Conservation (phyloP, 257 asterid genomes). For the Penstemon eatonii region DNA sequence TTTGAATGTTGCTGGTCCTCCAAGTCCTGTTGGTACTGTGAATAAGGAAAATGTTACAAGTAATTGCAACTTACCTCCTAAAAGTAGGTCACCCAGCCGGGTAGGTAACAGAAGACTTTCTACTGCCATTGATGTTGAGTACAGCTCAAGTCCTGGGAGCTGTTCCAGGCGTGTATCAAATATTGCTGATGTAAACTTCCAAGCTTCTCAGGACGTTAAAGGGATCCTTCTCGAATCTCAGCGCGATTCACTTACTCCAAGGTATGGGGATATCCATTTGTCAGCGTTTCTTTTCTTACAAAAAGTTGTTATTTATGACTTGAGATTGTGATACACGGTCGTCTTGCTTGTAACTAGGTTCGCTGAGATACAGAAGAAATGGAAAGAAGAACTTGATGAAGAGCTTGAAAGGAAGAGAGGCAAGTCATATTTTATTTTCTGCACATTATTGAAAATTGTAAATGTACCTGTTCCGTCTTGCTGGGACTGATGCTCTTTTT, state of each 20-base stretch:
- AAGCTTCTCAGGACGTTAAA: conserved; percentile 59
- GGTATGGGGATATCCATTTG: conserved; percentile 42
- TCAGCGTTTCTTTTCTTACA: conserved; percentile 12
- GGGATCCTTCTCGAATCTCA: conserved; percentile 54
- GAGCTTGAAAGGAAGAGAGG: conserved; percentile 92
- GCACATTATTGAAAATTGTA: conserved; percentile 16
- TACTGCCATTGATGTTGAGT: conserved; percentile 60
- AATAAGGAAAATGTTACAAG: conserved; percentile 79
- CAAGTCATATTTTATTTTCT: conserved; percentile 38
- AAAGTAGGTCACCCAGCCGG: conserved; percentile 84
- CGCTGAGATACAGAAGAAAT: conserved; percentile 74
- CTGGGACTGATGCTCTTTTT: background rate
- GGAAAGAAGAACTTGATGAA: conserved; percentile 98
- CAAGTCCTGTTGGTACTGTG: conserved; percentile 54
- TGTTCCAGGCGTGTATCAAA: conserved; percentile 71
- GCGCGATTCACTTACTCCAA: conserved; percentile 67
- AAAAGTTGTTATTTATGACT: conserved; percentile 5
- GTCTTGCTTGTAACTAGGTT: conserved; percentile 45
- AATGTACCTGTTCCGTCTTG: conserved; percentile 5
- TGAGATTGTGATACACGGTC: conserved; percentile 23
- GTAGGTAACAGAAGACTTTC: conserved; percentile 71
- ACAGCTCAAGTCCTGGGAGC: conserved; percentile 64
- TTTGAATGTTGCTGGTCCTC: conserved; percentile 57
- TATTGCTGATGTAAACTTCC: conserved; percentile 43
- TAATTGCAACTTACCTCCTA: conserved; percentile 82